Evolutionary conservation across 768 basidiomycete species (phyloP).

Genomic region (Lactifluus pinguis): DNA sequence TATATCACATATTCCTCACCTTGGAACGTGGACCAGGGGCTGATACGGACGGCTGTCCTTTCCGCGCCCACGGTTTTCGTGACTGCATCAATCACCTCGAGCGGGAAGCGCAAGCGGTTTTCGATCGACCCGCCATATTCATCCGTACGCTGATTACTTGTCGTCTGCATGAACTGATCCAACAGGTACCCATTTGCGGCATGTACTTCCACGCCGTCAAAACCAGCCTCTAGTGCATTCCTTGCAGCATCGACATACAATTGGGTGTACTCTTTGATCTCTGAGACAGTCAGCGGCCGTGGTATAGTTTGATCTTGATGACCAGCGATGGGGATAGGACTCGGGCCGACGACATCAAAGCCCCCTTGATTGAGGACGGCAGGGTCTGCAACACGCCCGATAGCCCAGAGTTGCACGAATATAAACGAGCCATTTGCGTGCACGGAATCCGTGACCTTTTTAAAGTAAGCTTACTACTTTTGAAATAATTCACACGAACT

Average conservation of each 20-base stretch:
- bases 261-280: slow-evolving; percentile 21
- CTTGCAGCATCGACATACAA: slow-evolving; percentile 27
- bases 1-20: slow-evolving; percentile 9
- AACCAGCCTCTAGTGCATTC: slow-evolving; percentile 32
- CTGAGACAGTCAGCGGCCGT: slow-evolving; percentile 23
- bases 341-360: slow-evolving; percentile 10
- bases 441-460: slow-evolving; percentile 51
- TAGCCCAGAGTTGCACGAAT: slow-evolving; percentile 49
- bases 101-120: slow-evolving; percentile 26
- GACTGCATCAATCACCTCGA: slow-evolving; percentile 30
- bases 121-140: slow-evolving; percentile 39
- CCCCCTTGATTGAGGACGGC: slow-evolving; percentile 29
- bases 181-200: slow-evolving; percentile 14
- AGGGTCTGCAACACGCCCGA: slow-evolving; percentile 36
- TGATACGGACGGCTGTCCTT: slow-evolving; percentile 31
- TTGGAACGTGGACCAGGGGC: slow-evolving; percentile 27
- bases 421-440: slow-evolving; percentile 46
- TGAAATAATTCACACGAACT: neutral
- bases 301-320: slow-evolving; percentile 8
- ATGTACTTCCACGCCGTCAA: slow-evolving; percentile 36
- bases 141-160: slow-evolving; percentile 33
- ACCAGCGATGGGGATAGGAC: neutral
- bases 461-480: neutral
- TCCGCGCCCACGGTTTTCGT: slow-evolving; percentile 31
- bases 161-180: slow-evolving; percentile 25